These are phyloP conservation scores for Zoysia matrella DNA, from an alignment of 202 grass and related monocot species.

Conservation along the genomic window DNA sequence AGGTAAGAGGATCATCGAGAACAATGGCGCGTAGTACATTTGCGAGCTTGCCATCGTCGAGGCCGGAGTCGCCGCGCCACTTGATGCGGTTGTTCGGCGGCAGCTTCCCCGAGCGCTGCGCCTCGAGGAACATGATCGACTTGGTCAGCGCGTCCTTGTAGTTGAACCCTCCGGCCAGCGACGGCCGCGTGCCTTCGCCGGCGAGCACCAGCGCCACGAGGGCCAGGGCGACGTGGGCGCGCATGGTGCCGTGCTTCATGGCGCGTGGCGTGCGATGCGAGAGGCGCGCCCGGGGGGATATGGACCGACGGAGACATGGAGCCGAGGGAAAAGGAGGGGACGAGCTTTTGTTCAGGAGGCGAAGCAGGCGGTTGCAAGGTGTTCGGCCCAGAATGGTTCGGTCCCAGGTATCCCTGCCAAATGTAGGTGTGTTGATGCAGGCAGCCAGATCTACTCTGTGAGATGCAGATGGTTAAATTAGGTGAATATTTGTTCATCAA, in stretches of 20 bases:
- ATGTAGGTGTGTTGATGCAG: background rate
- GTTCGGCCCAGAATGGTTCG: slow-evolving; percentile 50
- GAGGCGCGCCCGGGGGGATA: slow-evolving; percentile 2
- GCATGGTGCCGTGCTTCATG: slow-evolving; percentile 33
- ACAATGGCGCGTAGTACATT: slow-evolving; percentile 42
- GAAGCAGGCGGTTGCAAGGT: slow-evolving; percentile 12
- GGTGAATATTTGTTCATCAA: background rate
- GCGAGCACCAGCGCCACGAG: slow-evolving; percentile 48
- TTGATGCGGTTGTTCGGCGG: slow-evolving; percentile 72
- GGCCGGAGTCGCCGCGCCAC: slow-evolving; percentile 90
- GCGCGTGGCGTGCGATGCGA: slow-evolving; percentile 31
- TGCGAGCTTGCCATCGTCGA: slow-evolving; percentile 86
- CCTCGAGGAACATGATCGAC: slow-evolving; percentile 93
- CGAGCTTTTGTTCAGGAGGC: slow-evolving; percentile 43
- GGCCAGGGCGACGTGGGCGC: slow-evolving; percentile 42
- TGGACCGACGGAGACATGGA: background rate
- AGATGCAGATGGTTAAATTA: background rate
- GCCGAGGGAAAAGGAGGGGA: slow-evolving; percentile 39
- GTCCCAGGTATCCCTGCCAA: background rate
- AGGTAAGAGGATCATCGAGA: background rate
- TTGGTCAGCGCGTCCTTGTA: slow-evolving; percentile 90
- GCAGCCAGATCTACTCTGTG: background rate
- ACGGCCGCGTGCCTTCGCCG: slow-evolving; percentile 32
- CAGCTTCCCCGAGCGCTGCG: slow-evolving; percentile 92
- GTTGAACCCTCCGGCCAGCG: slow-evolving; percentile 44